Evolutionary conservation across 768 basidiomycete species (phyloP), one percentile per base, ranked within the genome.

Genomic region (Nidularia sp.): DNA sequence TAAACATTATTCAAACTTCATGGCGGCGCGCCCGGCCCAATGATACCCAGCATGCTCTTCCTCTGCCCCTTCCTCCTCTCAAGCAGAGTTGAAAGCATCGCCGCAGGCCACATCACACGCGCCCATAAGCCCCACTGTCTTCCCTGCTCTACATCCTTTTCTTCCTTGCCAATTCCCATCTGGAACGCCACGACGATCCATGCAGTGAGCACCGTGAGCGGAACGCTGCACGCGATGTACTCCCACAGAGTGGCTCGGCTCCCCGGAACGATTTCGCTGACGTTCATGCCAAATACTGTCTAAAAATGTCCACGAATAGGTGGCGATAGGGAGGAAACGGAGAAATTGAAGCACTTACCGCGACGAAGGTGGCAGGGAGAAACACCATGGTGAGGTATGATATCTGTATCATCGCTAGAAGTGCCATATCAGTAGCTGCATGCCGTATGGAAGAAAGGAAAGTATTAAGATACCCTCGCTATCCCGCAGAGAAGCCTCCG

Each of bases 111-210:
- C 39, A 10, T 12, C 12, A 41, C 12, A 2, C 39, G 10, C 15
- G 39, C 15, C 39, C 39, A 41, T 1, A 41, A 12, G 10, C 39
- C 39, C 39, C 15, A 41, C 39, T 41, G 39, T 5, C 3, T 41
- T 2, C 15, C 39, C 15, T 41, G 10, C 39, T 10, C 10, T 2
- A 41, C 15, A 41, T 41, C 10, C 10, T 12, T 12, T 10, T 41
- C 39, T 4, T 41, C 3, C 39, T 2, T 41, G 39, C 39, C 39
- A 41, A 10, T 41, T 5, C 12, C 12, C 39, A 45, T 73, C 55
- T 83, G 81, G 57, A 80, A 74, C 5, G 81, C 75, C 31, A 83
- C 64, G 33, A 81, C 70, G 15, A 79, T 59, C 80, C 83, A 85
- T n/a, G 74, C 54, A 7, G 80, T 79, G 9, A 74, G 50, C 5